Base-by-base conservation (phyloP, 371 early-diverging fungal genomes). In the Vairimorpha necatrix region DNA sequence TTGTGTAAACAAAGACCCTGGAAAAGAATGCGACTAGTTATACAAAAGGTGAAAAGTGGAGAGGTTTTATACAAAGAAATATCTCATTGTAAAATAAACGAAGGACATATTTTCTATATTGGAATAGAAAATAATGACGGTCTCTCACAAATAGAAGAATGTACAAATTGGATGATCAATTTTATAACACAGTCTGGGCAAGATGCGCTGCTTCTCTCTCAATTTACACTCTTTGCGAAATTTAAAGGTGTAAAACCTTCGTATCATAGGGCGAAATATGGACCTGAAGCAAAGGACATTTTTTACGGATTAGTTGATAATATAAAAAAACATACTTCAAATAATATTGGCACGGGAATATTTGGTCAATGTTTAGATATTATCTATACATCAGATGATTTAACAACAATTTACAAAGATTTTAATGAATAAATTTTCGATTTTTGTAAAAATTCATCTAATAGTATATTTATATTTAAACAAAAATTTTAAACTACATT, bases 191-290 rank as follows among this genome's bases (percentile, higher is more conserved):
- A 66, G 48, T 0, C 42, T 63, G n/a, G 20, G 22, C 3, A 79
- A 26, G 58, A 70, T 14, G 36, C 74, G 0, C 16, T 79, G 26
- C 2, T 70, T 42, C 34, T 79, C 20, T 75, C 75, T 16, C 80
- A 79, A 53, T 75, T 79, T 54, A 79, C 80, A 0, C 33, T 79
- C n/a, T 75, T 75, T 76, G 76, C 67, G 4, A 67, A 36, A 30
- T 66, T 75, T 58, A 76, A 74, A 34, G 60, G 61, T 22, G 66
- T 60, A 18, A 79, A 72, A 53, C 80, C 80, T n/a, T 22, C 20
- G 28, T 79, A 75, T 67, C 80, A 79, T 50, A 0, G 46, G 18
- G 80, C 80, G 38, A 50, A 42, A 42, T 9, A 46, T n/a, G 3
- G 13, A 33, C 60, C 61, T 18, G 38, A 50, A 26, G 75, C 80